phyloP scores from a whole-genome alignment of 352 stramenopile species.

The Phytophthora fragariae region DNA sequence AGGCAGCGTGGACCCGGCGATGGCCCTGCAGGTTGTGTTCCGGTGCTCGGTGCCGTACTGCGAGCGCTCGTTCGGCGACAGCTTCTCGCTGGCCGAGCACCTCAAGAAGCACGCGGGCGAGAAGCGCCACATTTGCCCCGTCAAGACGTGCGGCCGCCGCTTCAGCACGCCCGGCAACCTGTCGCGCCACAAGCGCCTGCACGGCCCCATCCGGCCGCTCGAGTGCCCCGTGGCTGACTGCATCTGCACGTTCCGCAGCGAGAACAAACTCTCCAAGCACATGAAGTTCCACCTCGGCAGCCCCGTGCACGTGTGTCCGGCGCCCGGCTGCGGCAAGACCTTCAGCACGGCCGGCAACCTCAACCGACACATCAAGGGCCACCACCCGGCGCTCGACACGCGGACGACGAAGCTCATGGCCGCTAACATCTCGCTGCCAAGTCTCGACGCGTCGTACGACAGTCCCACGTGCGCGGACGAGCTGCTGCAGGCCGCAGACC shows the following conservation, averaged over 20 bases:
- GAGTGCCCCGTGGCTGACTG: conserved; percentile 56
- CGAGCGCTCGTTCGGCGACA: conserved; percentile 39
- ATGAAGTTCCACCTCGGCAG: conserved; percentile 71
- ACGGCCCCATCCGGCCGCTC: conserved; percentile 58
- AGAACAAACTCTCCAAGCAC: conserved; percentile 71
- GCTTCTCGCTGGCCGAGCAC: conserved; percentile 55
- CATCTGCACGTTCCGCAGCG: conserved; percentile 60
- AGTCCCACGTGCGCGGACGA: conserved; percentile 42
- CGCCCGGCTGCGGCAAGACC: conserved; percentile 57
- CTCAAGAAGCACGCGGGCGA: conserved; percentile 55
- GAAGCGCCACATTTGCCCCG: conserved; percentile 59
- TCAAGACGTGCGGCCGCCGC: conserved; percentile 54
- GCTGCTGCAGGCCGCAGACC: neutral
- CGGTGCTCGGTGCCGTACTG: conserved; percentile 49
- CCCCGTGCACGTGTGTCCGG: conserved; percentile 52
- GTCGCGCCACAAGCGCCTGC: conserved; percentile 66
- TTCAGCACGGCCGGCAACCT: conserved; percentile 71
- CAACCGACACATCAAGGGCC: conserved; percentile 67
- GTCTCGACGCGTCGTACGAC: conserved; percentile 33
- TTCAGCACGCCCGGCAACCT: conserved; percentile 71
- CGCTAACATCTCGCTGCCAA: conserved; percentile 8
- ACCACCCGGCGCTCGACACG: conserved; percentile 49
- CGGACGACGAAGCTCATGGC: conserved; percentile 32
- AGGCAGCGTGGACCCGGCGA: conserved; percentile 5
- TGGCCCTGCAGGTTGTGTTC: conserved; percentile 24